Evolutionary conservation across 2,329 filamentous ascomycete genomes (phyloP), one percentile per base, ranked within the genome.

Genomic region (Botryosphaeria dothidea): DNA sequence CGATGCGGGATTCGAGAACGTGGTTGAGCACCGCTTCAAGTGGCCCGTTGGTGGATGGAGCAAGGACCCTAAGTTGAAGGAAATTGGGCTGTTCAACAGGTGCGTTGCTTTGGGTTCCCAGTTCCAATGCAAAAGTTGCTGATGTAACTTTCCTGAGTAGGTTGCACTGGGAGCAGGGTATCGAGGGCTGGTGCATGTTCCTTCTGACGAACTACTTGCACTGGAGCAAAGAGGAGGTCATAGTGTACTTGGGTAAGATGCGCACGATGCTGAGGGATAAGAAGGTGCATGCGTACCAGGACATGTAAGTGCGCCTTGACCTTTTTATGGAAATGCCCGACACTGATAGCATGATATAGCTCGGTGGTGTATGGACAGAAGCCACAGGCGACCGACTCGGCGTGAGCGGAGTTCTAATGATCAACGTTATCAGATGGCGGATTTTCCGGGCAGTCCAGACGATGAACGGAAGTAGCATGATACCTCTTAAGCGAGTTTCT

Each of bases 1-100:
- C 43, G 81, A 83, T 13, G 84, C 81, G 0, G 86, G 86, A 0
- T 88, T 88, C 67, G 74, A 78, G 52, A 79, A 86, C 62, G 80
- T 88, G 0, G 73, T 74, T 0, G 81, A 86, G 69, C 73, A 78
- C 2, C 69, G 82, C 11, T 72, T 66, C 67, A 74, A 73, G 60
- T 4, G 82, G 78, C 69, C 71, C 0, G 65, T 74, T 21, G 71
- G 71, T 1, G 67, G 67, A 1, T 74, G 71, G 72, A 62, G 68
- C 9, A 66, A 61, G 3, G 69, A 73, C n/a, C 67, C 67, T 83
- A 79, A 80, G 29, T 77, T 83, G 60, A 87, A 86, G 70, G 80
- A 85, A 58, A 69, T 85, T 1, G 84, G 84, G 1, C 67, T 67
- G 51, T 75, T 67, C 19, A 74, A 74, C 23, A 36, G 43, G 31